Conservation (phyloP, 2,329 filamentous ascomycete genomes). For the Neonectria punicea region DNA sequence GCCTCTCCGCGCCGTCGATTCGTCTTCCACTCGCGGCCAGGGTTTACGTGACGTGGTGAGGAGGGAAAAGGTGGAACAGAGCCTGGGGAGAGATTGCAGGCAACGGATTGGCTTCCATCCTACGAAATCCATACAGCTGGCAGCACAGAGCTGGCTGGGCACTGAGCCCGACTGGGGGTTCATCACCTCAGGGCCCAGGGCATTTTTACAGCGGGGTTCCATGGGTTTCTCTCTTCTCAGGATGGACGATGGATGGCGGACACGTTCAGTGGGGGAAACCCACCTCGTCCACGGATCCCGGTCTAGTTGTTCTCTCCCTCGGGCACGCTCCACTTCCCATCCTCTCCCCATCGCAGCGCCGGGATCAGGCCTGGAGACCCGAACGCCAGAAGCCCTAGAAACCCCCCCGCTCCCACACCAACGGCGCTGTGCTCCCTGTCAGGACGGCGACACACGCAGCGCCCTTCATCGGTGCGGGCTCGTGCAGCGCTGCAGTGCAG, state of each 20-base stretch:
- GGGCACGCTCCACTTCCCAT: background rate
- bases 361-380: constrained; percentile 12
- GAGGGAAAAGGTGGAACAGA: background rate
- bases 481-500: background rate
- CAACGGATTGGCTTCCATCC: background rate
- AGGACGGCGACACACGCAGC: no score
- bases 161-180: constrained; percentile 11
- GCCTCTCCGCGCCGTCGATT: background rate
- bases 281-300: background rate
- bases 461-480: background rate
- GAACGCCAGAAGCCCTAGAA: constrained; percentile 17
- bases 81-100: background rate
- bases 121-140: no score
- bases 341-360: background rate
- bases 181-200: background rate
- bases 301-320: constrained; percentile 5
- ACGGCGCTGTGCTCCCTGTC: background rate
- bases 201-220: constrained; percentile 2
- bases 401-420: background rate
- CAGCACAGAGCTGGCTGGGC: background rate
- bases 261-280: constrained; percentile 3
- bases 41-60: background rate
- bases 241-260: constrained; percentile 9
- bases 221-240: background rate
- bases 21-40: background rate